These are phyloP conservation scores for Cytospora leucostoma DNA, from an alignment of 2,329 filamentous ascomycete genomes.

Conservation along the genomic window DNA sequence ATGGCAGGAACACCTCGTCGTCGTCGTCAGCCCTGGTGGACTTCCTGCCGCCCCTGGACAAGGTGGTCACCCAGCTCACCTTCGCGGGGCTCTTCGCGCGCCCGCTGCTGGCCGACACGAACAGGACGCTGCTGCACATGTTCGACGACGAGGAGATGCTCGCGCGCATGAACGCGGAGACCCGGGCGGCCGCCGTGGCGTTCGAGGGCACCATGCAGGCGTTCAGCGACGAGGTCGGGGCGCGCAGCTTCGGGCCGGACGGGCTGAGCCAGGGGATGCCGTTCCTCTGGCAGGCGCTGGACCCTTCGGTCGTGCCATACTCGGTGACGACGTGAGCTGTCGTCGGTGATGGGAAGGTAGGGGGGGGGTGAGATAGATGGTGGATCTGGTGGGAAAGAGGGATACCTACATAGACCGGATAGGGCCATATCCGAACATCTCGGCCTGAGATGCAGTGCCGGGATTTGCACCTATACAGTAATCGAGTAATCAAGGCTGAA, in stretches of 20 bases:
- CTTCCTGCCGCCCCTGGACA: constrained; percentile 38
- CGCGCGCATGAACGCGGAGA: constrained; percentile 36
- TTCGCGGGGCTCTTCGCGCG: constrained; percentile 45
- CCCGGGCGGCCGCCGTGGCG: constrained; percentile 36
- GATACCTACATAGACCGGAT: too few relatives aligned
- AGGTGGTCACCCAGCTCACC: constrained; percentile 41
- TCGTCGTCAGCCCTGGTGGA: constrained; percentile 34
- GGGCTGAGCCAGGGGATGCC: constrained; percentile 51
- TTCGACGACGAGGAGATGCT: constrained; percentile 43
- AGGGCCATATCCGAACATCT: neutral
- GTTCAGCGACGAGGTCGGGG: constrained; percentile 42
- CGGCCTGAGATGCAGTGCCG: neutral
- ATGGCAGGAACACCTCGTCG: constrained; percentile 17
- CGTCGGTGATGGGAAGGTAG: too few relatives aligned
- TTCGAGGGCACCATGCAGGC: constrained; percentile 42
- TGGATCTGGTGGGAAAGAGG: too few relatives aligned
- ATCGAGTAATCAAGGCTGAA: too few relatives aligned
- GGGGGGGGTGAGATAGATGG: too few relatives aligned
- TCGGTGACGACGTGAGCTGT: constrained; percentile 24
- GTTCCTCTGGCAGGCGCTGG: constrained; percentile 41
- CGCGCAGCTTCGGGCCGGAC: constrained; percentile 43
- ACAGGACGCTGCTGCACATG: constrained; percentile 44
- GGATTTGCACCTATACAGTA: neutral
- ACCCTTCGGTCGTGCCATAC: constrained; percentile 30
- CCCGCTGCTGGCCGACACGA: constrained; percentile 39